A percentile compares a stretch with the other conserved stretches of the same genome.
Conservation (phyloP, 495 filamentous ascomycete species). For the Astrothelium macrocarpum region DNA sequence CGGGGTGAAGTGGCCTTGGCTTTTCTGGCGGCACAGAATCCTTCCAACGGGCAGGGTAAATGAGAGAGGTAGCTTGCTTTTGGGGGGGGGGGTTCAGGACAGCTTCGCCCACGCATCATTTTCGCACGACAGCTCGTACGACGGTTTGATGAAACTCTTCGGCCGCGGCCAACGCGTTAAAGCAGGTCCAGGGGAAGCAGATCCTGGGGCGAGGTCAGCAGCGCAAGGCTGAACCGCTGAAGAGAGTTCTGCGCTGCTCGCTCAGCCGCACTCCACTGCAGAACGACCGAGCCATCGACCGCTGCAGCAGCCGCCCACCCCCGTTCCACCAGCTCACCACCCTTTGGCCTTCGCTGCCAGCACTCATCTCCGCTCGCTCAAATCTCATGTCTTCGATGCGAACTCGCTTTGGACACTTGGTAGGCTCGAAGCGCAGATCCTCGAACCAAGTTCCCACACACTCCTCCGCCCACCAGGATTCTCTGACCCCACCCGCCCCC, state of each 20-base stretch:
- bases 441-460: slow-evolving; percentile 26
- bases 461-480: slow-evolving; percentile 18
- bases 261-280: slow-evolving; percentile 6
- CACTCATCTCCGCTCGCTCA: slow-evolving; percentile 11
- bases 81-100: too few relatives aligned
- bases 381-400: slow-evolving; percentile 29
- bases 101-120: too few relatives aligned
- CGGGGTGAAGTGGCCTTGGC: not conserved
- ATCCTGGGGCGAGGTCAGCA: not conserved
- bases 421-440: slow-evolving; percentile 30
- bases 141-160: not conserved
- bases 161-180: not conserved
- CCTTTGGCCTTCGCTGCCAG: not conserved
- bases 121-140: too few relatives aligned
- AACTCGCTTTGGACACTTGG: slow-evolving; percentile 28
- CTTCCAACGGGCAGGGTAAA: not conserved
- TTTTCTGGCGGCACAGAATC: not conserved
- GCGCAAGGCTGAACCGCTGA: not conserved
- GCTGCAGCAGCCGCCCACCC: slow-evolving; percentile 5
- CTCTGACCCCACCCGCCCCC: slow-evolving; percentile 24
- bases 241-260: not conserved
- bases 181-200: not conserved
- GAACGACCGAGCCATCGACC: not conserved
- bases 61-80: too few relatives aligned
- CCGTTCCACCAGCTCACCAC: not conserved